These are phyloP conservation scores for Colletotrichum higginsianum DNA, from an alignment of 2,329 filamentous ascomycete species.

Conservation along the genomic window DNA sequence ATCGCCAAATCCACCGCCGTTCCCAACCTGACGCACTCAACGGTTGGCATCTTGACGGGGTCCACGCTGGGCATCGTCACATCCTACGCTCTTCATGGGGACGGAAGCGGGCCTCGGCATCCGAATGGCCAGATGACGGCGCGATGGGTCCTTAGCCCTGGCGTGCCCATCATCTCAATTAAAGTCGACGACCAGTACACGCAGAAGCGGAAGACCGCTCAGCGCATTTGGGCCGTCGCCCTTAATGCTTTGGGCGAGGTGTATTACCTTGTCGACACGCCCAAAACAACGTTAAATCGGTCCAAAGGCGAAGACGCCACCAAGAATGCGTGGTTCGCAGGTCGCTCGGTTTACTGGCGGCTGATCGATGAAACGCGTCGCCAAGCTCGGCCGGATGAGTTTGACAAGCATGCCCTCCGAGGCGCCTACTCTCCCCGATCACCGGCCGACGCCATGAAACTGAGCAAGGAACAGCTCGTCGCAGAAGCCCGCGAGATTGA, in stretches of 20 bases:
- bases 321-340: conserved; percentile 83
- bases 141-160: conserved; percentile 91
- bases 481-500: conserved; percentile 89
- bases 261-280: conserved; percentile 84
- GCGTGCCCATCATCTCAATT: conserved; percentile 90
- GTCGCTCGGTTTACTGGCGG: conserved; percentile 85
- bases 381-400: conserved; percentile 78
- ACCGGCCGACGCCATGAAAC: conserved; percentile 79
- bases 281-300: conserved; percentile 66
- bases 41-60: conserved; percentile 86
- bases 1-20: conserved; percentile 86
- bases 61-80: conserved; percentile 88
- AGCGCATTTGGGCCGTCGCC: conserved; percentile 90
- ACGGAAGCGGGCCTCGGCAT: conserved; percentile 72
- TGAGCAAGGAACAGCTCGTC: conserved; percentile 78
- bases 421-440: conserved; percentile 87
- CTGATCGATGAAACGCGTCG: conserved; percentile 85
- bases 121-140: conserved; percentile 85
- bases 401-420: conserved; percentile 75
- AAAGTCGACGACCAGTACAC: conserved; percentile 88
- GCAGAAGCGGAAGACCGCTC: conserved; percentile 75
- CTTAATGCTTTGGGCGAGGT: conserved; percentile 94
- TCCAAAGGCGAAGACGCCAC: conserved; percentile 69
- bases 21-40: conserved; percentile 79
- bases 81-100: conserved; percentile 81